Percentiles rank a stretch among this genome's conserved stretches.
These are phyloP conservation scores for Knufia petricola DNA, from an alignment of 2,329 filamentous ascomycete genomes.

Conservation along the genomic window DNA sequence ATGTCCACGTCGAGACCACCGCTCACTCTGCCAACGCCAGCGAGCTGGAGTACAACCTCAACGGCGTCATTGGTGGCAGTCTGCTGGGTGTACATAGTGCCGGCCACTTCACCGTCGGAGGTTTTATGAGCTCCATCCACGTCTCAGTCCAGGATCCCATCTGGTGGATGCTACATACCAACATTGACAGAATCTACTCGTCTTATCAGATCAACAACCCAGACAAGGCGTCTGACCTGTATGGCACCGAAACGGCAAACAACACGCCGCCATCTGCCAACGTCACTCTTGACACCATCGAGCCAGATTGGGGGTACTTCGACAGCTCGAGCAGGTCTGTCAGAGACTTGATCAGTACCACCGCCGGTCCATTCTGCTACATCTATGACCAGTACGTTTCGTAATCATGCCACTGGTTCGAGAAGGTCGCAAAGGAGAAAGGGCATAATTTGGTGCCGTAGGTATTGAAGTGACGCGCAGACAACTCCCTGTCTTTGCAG, in stretches of 20 bases:
- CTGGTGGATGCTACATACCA: slow-evolving; percentile 23
- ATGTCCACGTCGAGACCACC: slow-evolving; percentile 14
- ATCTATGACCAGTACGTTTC: slow-evolving; percentile 16
- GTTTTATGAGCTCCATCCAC: slow-evolving; percentile 21
- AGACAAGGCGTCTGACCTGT: slow-evolving; percentile 14
- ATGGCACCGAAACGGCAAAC: slow-evolving; percentile 20
- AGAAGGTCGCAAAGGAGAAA: neutral
- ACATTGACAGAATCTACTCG: slow-evolving; percentile 22
- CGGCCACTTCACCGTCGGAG: slow-evolving; percentile 22
- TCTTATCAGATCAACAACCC: slow-evolving; percentile 22
- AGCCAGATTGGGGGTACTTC: slow-evolving; percentile 22
- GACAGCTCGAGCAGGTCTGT: slow-evolving; percentile 15
- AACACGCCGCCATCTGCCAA: slow-evolving; percentile 19
- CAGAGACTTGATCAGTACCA: slow-evolving; percentile 21
- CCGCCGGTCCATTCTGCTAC: slow-evolving; percentile 23
- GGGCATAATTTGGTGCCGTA: neutral
- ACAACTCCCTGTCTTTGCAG: neutral
- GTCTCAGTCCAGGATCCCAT: slow-evolving; percentile 21
- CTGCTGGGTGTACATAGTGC: slow-evolving; percentile 22
- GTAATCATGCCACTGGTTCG: too few species aligned
- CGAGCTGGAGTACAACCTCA: slow-evolving; percentile 19
- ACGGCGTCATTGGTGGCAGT: slow-evolving; percentile 20
- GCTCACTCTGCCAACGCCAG: slow-evolving; percentile 18
- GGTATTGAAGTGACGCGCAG: neutral
- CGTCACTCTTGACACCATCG: slow-evolving; percentile 19